A percentile compares a stretch with the other conserved stretches of the same genome.
Conservation (phyloP, 805 yeast species). For the Scheffersomyces stipitis region DNA sequence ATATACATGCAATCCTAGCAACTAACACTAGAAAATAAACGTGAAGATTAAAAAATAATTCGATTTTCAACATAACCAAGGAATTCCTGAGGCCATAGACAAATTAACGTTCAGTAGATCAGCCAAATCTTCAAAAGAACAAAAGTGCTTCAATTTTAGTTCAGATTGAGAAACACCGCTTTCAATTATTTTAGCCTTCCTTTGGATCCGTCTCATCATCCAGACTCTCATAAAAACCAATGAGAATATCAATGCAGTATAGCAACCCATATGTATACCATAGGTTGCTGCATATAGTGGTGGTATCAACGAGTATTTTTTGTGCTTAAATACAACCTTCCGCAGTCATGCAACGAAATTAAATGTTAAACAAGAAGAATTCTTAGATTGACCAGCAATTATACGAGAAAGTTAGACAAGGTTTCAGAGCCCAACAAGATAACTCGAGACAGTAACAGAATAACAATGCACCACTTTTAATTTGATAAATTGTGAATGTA, state of each 20-base stretch:
- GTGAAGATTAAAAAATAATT: too few relatives aligned
- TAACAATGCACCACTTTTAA: slow-evolving; percentile 22
- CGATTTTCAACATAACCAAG: too few relatives aligned
- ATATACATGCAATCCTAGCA: too few relatives aligned
- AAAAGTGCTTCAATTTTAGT: slow-evolving; percentile 11
- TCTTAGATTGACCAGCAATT: slow-evolving; percentile 29
- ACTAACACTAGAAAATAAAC: too few relatives aligned
- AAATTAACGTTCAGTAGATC: slow-evolving; percentile 21
- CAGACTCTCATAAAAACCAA: slow-evolving; percentile 13
- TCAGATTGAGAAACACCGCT: slow-evolving; percentile 6
- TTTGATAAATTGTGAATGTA: slow-evolving; percentile 12
- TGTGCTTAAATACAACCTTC: too few relatives aligned
- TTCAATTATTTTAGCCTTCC: slow-evolving; percentile 12
- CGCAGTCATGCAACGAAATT: slow-evolving; percentile 17
- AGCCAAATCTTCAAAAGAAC: slow-evolving; percentile 27
- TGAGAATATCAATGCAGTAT: slow-evolving; percentile 15
- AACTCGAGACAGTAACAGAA: slow-evolving; percentile 26
- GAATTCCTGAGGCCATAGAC: too few relatives aligned
- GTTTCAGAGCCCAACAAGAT: slow-evolving; percentile 24
- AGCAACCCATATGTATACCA: slow-evolving; percentile 15
- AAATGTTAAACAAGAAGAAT: slow-evolving; percentile 16
- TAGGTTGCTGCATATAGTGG: slow-evolving; percentile 12
- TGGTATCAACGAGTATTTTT: too few relatives aligned
- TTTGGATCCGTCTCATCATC: slow-evolving; percentile 12
- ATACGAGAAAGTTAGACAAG: slow-evolving; percentile 21